Percentiles rank a stretch among this genome's conserved stretches.
Evolutionary conservation across 2,329 filamentous ascomycete genomes (phyloP).

Genomic region (Bipolaris oryzae): DNA sequence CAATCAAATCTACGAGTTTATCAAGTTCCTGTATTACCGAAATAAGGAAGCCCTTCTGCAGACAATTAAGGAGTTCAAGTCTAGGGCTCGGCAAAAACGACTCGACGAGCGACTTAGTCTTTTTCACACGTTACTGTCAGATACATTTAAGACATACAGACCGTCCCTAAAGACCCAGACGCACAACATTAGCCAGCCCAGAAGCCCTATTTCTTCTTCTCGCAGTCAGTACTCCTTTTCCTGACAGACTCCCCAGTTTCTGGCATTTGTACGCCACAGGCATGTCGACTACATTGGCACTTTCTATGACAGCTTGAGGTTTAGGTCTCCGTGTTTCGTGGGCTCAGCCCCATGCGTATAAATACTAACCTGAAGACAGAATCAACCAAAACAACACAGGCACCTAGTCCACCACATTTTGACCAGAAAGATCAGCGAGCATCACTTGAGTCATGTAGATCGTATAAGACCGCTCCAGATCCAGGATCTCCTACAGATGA

Average conservation of each 20-base stretch:
- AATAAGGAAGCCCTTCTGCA: slow-evolving; percentile 20
- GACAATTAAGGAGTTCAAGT: slow-evolving; percentile 24
- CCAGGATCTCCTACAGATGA: slow-evolving; percentile 41
- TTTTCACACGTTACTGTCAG: slow-evolving; percentile 20
- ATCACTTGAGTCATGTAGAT: slow-evolving; percentile 18
- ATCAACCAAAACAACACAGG: slow-evolving; percentile 1
- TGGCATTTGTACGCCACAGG: neutral
- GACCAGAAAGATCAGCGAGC: slow-evolving; percentile 10
- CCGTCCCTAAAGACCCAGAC: slow-evolving; percentile 8
- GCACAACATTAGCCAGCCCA: slow-evolving; percentile 9
- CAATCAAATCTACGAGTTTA: slow-evolving; percentile 20
- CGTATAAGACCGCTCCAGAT: slow-evolving; percentile 21
- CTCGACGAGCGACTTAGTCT: slow-evolving; percentile 8
- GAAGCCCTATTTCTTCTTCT: slow-evolving; percentile 8
- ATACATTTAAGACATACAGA: neutral
- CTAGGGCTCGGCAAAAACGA: slow-evolving; percentile 8
- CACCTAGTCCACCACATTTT: neutral
- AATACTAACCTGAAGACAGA: slow-evolving; percentile 7
- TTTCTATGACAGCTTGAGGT: neutral
- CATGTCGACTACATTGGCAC: neutral
- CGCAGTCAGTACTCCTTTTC: slow-evolving; percentile 18
- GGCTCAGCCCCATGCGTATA: neutral
- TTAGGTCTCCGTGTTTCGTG: neutral
- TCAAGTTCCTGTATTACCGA: slow-evolving; percentile 31
- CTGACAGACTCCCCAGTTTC: no score